A percentile compares a stretch with the other conserved stretches of the same genome.
These are phyloP conservation scores for Glycine soja DNA, from an alignment of 306 rosid genomes.

Conservation along the genomic window DNA sequence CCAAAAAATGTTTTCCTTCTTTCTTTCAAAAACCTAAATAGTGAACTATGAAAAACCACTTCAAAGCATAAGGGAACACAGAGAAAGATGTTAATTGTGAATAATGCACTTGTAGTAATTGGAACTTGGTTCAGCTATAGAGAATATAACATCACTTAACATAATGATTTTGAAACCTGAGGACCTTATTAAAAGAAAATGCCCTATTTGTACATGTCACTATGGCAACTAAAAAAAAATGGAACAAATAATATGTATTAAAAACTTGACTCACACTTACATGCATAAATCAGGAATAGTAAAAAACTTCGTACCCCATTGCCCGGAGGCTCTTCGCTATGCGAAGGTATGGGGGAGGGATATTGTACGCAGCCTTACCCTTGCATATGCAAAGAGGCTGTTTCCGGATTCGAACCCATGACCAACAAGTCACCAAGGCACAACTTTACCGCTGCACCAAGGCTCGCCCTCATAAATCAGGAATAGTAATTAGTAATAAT, in stretches of 20 bases:
- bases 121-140: too few species aligned
- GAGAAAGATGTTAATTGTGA: conserved; percentile 8
- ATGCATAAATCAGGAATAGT: not conserved
- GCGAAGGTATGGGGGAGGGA: too few species aligned
- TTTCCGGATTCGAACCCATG: too few species aligned
- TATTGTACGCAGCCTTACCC: too few species aligned
- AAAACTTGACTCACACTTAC: conserved; percentile 15
- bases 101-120: not conserved
- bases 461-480: conserved; percentile 3
- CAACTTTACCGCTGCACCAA: too few species aligned
- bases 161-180: not conserved
- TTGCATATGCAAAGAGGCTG: too few species aligned
- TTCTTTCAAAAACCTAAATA: not conserved
- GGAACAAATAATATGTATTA: not conserved
- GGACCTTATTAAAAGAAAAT: not conserved
- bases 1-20: conserved; percentile 1
- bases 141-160: not conserved
- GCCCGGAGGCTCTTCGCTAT: too few species aligned
- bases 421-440: too few species aligned
- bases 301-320: too few species aligned
- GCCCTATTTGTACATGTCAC: not conserved
- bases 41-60: conserved; percentile 14
- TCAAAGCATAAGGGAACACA: conserved; percentile 17
- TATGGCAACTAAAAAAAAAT: not conserved
- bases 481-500: not conserved